Evolutionary conservation across 495 filamentous ascomycete species (phyloP), one percentile per base, ranked within the genome.

Genomic region (Achaetomiella virescens): DNA sequence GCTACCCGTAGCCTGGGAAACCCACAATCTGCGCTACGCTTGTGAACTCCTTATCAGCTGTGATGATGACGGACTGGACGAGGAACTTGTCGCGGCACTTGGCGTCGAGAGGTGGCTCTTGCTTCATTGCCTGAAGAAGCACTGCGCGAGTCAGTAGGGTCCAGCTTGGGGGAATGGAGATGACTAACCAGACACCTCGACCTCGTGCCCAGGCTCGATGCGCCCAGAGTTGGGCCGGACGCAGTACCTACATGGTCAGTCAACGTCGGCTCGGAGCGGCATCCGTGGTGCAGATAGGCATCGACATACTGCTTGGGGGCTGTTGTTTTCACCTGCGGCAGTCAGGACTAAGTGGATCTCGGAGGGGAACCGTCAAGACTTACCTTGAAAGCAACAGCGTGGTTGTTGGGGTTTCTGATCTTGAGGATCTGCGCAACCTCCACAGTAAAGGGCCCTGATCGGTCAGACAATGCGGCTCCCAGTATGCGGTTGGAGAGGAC

Each of bases 71-170:
- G 18, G 92, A 95, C 74, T 98, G 93, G 35, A 98, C 95, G 46
- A 98, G 81, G 70, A 98, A 98, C 75, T 98, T 98, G 76, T 98
- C 93, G 68, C 89, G 85, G 78, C 92, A 97, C 66, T 89, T 89
- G 37, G 85, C 86, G 65, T 95, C 91, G 31, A 71, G 54, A 3
- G 93, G 81, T 24, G 92, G 93, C 65, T 97, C 90, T 64, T 91
- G 84, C 75, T 95, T 96, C 95, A 97, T 95, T 20, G 91, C 90
- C 75, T 98, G 93, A 24, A 98, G 82, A 36, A 97, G 81, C 18
- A 98, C 93, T 96, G 66, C 48, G 42, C 41, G 45, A 54, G 54
- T 54, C 40, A 64, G 54, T 48, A 21, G 22, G n/a, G 17, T 29
- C 11, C 11, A 24, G 20, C 7, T 25, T 6, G 3, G 36, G 44